Conservation (phyloP, 768 basidiomycete species). For the Epithele typhae region DNA sequence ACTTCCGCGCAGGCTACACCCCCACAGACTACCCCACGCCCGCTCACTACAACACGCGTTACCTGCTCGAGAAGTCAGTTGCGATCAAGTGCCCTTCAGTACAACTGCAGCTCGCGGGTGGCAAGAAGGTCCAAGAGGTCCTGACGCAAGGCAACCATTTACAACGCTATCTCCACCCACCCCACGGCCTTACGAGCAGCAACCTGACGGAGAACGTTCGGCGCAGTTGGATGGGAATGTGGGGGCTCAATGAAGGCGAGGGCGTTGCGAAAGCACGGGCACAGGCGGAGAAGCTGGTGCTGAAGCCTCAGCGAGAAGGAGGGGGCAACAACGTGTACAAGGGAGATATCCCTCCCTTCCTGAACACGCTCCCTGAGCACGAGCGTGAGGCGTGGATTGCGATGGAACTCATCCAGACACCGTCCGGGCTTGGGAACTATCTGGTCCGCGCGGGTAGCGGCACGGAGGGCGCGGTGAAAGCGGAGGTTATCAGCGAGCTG, state of each 20-base stretch:
- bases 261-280: slow-evolving; percentile 50
- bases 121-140: slow-evolving; percentile 93
- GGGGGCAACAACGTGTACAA: slow-evolving; percentile 97
- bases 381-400: slow-evolving; percentile 90
- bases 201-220: slow-evolving; percentile 33
- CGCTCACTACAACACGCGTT: slow-evolving; percentile 65
- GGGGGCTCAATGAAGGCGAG: slow-evolving; percentile 55
- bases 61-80: slow-evolving; percentile 70
- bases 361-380: slow-evolving; percentile 52
- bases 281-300: slow-evolving; percentile 57
- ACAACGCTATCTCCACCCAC: too few relatives aligned
- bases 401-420: slow-evolving; percentile 88
- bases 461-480: slow-evolving; percentile 41
- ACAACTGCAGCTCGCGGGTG: slow-evolving; percentile 89
- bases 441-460: slow-evolving; percentile 66
- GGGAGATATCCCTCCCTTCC: slow-evolving; percentile 69
- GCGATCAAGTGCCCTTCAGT: slow-evolving; percentile 94
- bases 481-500: slow-evolving; percentile 82
- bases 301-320: slow-evolving; percentile 98
- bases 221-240: slow-evolving; percentile 87
- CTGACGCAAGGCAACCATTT: slow-evolving; percentile 42
- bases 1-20: slow-evolving; percentile 88
- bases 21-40: slow-evolving; percentile 74
- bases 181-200: too few relatives aligned
- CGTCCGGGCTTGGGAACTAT: slow-evolving; percentile 61